phyloP scores from a whole-genome alignment of 257 asterid species.

The Solanum habrochaites region DNA sequence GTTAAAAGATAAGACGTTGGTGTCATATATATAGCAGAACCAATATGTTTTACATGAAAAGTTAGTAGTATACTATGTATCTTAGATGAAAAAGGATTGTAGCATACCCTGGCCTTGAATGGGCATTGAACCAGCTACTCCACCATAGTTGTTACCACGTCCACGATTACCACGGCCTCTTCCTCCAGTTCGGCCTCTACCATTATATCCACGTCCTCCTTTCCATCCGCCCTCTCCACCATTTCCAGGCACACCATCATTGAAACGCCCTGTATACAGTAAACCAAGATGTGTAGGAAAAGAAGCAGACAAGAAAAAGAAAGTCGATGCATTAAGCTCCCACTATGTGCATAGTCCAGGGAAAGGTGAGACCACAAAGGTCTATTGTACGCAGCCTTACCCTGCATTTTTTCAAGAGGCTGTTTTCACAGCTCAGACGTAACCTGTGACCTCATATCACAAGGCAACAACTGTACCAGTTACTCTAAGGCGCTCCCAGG shows the following conservation, averaged over 20 bases:
- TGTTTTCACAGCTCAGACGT: neutral
- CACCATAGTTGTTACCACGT: neutral
- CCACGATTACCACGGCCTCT: neutral
- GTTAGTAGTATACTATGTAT: neutral
- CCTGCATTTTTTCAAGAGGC: neutral
- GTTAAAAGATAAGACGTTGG: neutral
- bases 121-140: neutral
- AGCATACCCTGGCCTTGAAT: neutral
- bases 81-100: neutral
- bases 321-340: neutral
- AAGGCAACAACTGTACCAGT: neutral
- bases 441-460: neutral
- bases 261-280: neutral
- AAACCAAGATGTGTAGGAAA: neutral
- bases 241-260: neutral
- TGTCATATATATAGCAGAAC: neutral
- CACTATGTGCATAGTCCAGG: neutral
- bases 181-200: slow-evolving; percentile 1
- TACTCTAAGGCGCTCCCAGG: neutral
- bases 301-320: neutral
- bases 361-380: neutral
- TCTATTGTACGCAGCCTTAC: neutral
- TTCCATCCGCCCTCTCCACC: slow-evolving; percentile 3
- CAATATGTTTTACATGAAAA: neutral
- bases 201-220: slow-evolving; percentile 1